Evolutionary conservation across 2,329 filamentous ascomycete species (phyloP), one percentile per base, ranked within the genome.

Genomic region (Trichoderma aggressivum): DNA sequence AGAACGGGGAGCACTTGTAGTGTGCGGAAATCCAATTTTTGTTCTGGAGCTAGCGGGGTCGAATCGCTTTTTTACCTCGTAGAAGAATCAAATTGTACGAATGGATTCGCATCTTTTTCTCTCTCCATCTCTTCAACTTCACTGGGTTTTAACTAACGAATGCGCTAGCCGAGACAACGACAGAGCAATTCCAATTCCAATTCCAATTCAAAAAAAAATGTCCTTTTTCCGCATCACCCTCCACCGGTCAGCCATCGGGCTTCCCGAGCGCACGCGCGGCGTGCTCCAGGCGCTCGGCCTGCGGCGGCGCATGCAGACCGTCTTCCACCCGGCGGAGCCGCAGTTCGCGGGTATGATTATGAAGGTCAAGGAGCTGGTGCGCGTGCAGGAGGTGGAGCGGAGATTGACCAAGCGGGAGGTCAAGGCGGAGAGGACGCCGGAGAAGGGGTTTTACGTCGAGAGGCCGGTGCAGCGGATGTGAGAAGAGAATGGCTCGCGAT

Each of bases 161-260:
- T 56, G 24, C 34, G 50, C 11, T 24, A 11, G 21, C 11, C 18
- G 7, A 61, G 11, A n/a, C 39, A 47, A 55, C 4, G 50, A 39
- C 26, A 55, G 30, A 34, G 16, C 8, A 16, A 63, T 11, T 21
- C 4, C n/a, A n/a, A n/a, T n/a, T n/a, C n/a, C n/a, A n/a, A n/a
- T n/a, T n/a, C n/a, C n/a, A n/a, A n/a, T n/a, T n/a, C n/a, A n/a
- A n/a, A 3, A 60, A 8, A 64, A 12, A 28, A 94, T 94, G 91
- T 86, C 90, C 71, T 97, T 88, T 86, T 98, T 98, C 87, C 91
- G 93, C 79, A 93, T 98, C 81, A 97, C 94, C 62, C 91, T 97
- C 71, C 89, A 96, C 83, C 93, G 94, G 79, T 94, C 92, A 71
- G 91, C 92, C 77, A 98, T 98, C 82, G 94, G 94, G 73, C 90